Evolutionary conservation across 2,329 filamentous ascomycete species (phyloP), one percentile per base, ranked within the genome.

Genomic region (Akanthomyces uredinophilus): DNA sequence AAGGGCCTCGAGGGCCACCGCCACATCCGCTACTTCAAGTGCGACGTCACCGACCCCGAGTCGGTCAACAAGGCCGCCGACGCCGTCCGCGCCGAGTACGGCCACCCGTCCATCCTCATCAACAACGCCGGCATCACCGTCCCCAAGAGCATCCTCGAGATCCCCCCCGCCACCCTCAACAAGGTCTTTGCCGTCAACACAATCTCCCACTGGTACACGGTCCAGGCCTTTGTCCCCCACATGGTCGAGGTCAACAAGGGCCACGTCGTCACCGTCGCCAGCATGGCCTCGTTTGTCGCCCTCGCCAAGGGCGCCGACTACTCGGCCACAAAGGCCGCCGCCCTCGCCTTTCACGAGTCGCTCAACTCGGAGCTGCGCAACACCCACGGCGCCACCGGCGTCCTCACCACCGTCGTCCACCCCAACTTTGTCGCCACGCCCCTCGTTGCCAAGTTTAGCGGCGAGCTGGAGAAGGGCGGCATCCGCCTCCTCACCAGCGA

Each of bases 181-280:
- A 82, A 84, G 65, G 86, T 85, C 60, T 88, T 89, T 70, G 82
- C 83, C 62, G 83, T 90, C 66, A 90, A 90, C 74, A 78, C 83
- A 1, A 72, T 89, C 11, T 77, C 84, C 0, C 86, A 88, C 75
- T 88, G 83, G 76, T 84, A 79, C 75, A 78, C 85, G 7, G 74
- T 79, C 1, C 81, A 83, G 67, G 81, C 86, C 65, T 89, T 89
- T 73, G 75, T 90, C 2, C 87, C 87, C 0, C 68, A 73, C 64
- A 87, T 90, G 80, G 72, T 86, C 49, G 68, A 72, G 20, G 68
- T 68, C 10, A 83, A 88, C 74, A 87, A 89, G 74, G 87, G 87
- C 59, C 87, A 87, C 78, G 73, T 90, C 46, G 85, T 89, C 32
- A 89, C 84, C 1, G 81, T 90, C 32, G 85, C 87, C 22, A 84